These are phyloP conservation scores for Rosa rugosa DNA, from an alignment of 306 rosid genomes.

Conservation along the genomic window DNA sequence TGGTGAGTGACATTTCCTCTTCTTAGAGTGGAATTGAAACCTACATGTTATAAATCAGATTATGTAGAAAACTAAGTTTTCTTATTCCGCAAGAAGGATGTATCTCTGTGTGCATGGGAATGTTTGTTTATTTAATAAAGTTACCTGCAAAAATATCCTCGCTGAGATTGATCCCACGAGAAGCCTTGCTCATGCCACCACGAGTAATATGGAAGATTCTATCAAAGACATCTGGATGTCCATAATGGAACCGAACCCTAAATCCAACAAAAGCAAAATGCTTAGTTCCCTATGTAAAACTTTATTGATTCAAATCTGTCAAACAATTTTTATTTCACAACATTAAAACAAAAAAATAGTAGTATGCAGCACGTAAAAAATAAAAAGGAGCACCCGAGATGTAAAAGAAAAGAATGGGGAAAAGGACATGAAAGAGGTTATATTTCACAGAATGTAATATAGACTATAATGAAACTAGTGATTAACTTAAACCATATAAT, in stretches of 20 bases:
- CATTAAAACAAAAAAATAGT: not conserved
- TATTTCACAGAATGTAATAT: not conserved
- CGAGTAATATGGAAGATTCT: conserved; percentile 97
- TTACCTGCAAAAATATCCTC: conserved; percentile 99
- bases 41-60: conserved; percentile 36
- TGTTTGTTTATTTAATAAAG: conserved; percentile 27
- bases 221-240: conserved; percentile 98
- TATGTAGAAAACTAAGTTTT: conserved; percentile 27
- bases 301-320: not conserved
- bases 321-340: not conserved
- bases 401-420: not conserved
- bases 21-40: conserved; percentile 86
- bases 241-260: conserved; percentile 98
- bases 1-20: conserved; percentile 96
- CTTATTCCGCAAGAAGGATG: not conserved
- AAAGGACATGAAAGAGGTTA: not conserved
- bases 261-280: conserved; percentile 29
- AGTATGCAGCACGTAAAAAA: conserved; percentile 1
- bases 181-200: conserved; percentile 99
- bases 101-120: not conserved
- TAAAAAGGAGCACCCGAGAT: not conserved
- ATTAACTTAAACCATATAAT: not conserved
- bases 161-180: conserved; percentile 88
- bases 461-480: not conserved
- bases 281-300: not conserved